Evolutionary conservation across 169 alveolate species (phyloP), one percentile per base, ranked within the genome.

Genomic region (Plasmodium knowlesi): DNA sequence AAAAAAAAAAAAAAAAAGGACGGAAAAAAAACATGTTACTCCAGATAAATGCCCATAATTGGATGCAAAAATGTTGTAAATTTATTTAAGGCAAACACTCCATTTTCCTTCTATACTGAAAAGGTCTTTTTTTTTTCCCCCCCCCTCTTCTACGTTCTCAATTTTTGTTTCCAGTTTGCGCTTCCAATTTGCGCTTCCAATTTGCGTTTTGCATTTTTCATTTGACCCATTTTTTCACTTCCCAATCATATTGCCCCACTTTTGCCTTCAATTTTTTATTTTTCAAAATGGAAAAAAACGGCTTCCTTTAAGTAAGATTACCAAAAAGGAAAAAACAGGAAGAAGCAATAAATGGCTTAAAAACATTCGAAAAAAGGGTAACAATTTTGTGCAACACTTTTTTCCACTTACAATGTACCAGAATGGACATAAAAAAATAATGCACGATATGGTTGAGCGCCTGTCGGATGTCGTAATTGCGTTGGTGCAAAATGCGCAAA

Each of bases 1-100:
- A 16, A 10, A 10, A 46, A 54, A 54, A 25, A 54, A 34, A 50
- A 16, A 61, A 57, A 82, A 32, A 3, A 54, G 39, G 30, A 9
- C n/a, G n/a, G 25, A 3, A 37, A n/a, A n/a, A 82, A 61, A 67
- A 22, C 4, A 41, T 34, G 41, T 9, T 9, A 28, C 54, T 22
- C 43, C 39, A 83, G 30, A 83, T 34, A 83, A 83, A 83, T 83
- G 74, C 50, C 83, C 25, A 43, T 70, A 22, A 83, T 39, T 53
- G 83, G 71, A 70, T 83, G 74, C 81, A 83, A 67, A n/a, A 32
- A 83, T 50, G 32, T 82, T 43, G 54, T 82, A 53, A 70, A 70
- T 83, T 61, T 19, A 6, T 83, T 57, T 22, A 19, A 14, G 30
- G 46, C 43, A 83, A 67, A 50, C 50, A n/a, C n/a, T 50, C 71